Base-by-base conservation (phyloP, 306 rosid genomes). In the Cicer bijugum region DNA sequence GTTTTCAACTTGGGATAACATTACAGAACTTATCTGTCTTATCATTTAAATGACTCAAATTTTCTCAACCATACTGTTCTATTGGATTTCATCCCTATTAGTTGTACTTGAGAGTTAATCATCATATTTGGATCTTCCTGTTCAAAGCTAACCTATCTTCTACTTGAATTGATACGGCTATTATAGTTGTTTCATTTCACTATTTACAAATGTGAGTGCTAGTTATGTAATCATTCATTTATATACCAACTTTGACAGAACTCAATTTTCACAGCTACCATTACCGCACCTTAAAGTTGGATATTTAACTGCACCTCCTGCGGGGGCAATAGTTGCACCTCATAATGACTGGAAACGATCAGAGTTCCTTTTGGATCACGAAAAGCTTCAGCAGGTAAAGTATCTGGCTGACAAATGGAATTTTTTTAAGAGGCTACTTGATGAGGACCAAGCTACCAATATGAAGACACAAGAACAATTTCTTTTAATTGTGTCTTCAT, bases 291-390 rank as follows among this genome's bases (percentile, higher is more conserved):
- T 95, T 78, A 95, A 91, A 88, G 84, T 88, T 63, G 99, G 99
- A 69, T 88, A 87, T 82, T 87, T 95, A 84, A 91, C 88, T 48
- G 93, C 99, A 74, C 97, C 97, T 51, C 99, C 99, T 43, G 84
- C 44, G 74, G 97, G 96, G 40, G 84, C 85, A 74, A 73, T 77
- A 56, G 76, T 91, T 78, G 97, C 96, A 44, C 97, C 99, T 57
- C 99, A 95, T 76, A 86, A 75, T 79, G 97, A 95, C 75, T 95
- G 99, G 99, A 95, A 88, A 74, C 93, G 91, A 15, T 91, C 94
- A n/a, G 93, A 87, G 17, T 95, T 91, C 73, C 11, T 88, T 80
- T 86, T 95, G 84, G 92, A 87, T 81, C 96, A 95, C 15, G 96
- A 95, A 78, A 93, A 91, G 84, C 92, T 95, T 79, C 93, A 83